phyloP scores from a whole-genome alignment of 2,329 filamentous ascomycete species.

The Beauveria varroae region DNA sequence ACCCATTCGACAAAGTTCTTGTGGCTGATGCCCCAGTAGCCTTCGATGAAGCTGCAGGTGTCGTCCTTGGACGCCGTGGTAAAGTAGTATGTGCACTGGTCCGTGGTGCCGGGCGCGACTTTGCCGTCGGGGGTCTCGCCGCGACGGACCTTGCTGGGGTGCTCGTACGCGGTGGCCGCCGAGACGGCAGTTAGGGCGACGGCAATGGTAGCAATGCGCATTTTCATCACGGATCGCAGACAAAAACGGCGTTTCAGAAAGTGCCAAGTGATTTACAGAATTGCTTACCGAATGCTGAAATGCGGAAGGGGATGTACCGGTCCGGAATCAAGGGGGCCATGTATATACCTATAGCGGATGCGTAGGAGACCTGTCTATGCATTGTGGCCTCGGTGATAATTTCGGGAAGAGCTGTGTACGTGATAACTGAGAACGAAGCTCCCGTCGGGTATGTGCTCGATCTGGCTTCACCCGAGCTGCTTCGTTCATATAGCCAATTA shows the following conservation, averaged over 20 bases:
- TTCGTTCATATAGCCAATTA: too few species aligned
- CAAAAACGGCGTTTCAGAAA: background rate
- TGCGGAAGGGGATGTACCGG: background rate
- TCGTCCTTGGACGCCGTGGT: background rate
- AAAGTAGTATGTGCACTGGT: slow-evolving; percentile 5
- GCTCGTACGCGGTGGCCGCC: background rate
- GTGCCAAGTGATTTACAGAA: background rate
- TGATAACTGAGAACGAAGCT: background rate
- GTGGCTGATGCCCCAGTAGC: slow-evolving; percentile 3
- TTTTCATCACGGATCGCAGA: background rate
- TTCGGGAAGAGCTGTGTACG: background rate
- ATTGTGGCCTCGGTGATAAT: background rate
- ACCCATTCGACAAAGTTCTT: slow-evolving; percentile 8
- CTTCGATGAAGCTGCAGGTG: background rate
- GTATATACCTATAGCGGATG: background rate
- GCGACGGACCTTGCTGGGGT: background rate
- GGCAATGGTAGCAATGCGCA: background rate
- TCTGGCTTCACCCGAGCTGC: background rate
- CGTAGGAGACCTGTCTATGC: background rate
- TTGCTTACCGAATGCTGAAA: background rate
- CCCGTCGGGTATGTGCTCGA: background rate
- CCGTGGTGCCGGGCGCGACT: background rate
- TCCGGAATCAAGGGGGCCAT: background rate
- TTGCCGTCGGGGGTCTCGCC: background rate
- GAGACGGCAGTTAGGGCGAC: background rate